Conservation (phyloP, 2,329 filamentous ascomycete genomes). For the Ascochyta rabiei region DNA sequence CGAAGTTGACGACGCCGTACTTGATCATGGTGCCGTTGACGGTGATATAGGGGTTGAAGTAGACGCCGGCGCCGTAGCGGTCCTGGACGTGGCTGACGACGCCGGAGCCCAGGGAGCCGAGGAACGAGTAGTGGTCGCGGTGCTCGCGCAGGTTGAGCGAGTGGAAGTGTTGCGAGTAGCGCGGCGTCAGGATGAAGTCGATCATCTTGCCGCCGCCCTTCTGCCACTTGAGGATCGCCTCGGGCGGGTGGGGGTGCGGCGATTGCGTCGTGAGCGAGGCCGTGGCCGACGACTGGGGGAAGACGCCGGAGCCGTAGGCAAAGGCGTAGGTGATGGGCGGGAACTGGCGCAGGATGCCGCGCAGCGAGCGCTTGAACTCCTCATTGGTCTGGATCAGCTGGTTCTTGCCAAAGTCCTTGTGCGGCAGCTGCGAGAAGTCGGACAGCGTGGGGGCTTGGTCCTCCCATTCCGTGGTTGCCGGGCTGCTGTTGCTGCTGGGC, state of each 20-base stretch:
- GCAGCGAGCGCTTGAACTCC: constrained; percentile 89
- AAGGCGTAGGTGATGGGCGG: constrained; percentile 96
- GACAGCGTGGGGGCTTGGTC: constrained; percentile 73
- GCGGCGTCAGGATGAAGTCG: constrained; percentile 96
- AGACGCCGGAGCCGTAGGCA: constrained; percentile 96
- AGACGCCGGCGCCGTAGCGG: constrained; percentile 87
- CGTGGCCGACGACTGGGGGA: constrained; percentile 70
- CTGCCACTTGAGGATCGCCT: constrained; percentile 82
- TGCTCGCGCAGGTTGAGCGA: constrained; percentile 88
- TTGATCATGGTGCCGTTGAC: constrained; percentile 97
- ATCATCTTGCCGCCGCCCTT: constrained; percentile 93
- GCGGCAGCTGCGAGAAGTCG: constrained; percentile 76
- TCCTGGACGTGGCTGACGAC: constrained; percentile 87
- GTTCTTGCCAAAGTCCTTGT: constrained; percentile 86
- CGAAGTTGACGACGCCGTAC: constrained; percentile 94
- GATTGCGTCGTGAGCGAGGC: constrained; percentile 61
- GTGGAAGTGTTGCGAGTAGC: constrained; percentile 96
- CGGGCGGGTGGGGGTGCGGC: constrained; percentile 81
- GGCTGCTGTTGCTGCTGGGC: constrained; percentile 6
- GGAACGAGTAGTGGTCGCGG: constrained; percentile 86
- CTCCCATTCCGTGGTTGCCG: constrained; percentile 67
- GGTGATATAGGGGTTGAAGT: constrained; percentile 95
- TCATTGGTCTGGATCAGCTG: constrained; percentile 93
- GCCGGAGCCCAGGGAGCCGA: constrained; percentile 83
- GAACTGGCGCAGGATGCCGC: constrained; percentile 89